Base-by-base conservation (phyloP, 2,329 filamentous ascomycete genomes). In the Clonostachys rosea region DNA sequence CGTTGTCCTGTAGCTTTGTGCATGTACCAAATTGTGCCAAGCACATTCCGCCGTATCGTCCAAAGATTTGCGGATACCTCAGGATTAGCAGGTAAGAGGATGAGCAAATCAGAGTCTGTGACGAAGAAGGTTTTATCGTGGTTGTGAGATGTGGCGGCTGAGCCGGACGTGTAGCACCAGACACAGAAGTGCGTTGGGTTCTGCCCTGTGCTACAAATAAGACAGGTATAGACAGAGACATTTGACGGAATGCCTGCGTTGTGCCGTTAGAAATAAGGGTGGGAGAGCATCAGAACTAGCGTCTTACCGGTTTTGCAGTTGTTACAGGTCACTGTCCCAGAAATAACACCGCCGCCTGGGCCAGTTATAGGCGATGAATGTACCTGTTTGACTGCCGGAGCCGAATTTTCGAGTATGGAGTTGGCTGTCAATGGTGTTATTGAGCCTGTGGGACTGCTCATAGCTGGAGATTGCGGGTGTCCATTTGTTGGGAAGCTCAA, bases 121-220 rank as follows among this genome's bases (percentile, higher is more conserved):
- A 51, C 56, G 5, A 55, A 57, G 36, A 53, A 61, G 2, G 58
- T 52, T 40, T 52, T 57, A 24, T 61, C 56, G 43, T 61, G 59
- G 2, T 40, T 43, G 44, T 61, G 59, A 2, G 56, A 54, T 9
- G 50, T 42, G 33, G 45, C 51, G 30, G 54, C 51, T 17, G 53
- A 50, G 20, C 56, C 52, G 11, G 59, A 52, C 2, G 58, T 59
- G 45, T 56, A 57, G 40, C 59, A 61, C 56, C 56, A 59, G 3
- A 56, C 59, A 47, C 59, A 61, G 43, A 59, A 59, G 10, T 17
- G 37, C 1, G 58, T 55, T 1, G 39, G 5, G 3, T 45, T 47
- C 2, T 50, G 49, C 0, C 53, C 56, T 5, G 58, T 61, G 36
- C 58, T 61, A 34, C 59, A 61, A 16, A 61, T 42, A 24, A 61